Evolutionary conservation across 179 eudicot species (phyloP), one percentile per base, ranked within the genome.

Genomic region (Corrigiola litoralis): DNA sequence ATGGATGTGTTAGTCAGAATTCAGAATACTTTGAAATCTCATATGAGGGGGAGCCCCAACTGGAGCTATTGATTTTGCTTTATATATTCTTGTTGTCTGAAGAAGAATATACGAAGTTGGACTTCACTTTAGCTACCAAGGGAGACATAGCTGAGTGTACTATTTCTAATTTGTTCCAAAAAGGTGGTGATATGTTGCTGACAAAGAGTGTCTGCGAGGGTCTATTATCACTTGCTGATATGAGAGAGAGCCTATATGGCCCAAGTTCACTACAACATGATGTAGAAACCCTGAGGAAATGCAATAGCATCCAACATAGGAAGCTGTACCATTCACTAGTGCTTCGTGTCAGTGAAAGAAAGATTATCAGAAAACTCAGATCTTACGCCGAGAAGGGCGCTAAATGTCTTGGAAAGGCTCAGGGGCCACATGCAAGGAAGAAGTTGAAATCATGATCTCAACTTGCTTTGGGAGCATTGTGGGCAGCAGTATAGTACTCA

Each of bases 1-100:
- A 84, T 24, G 90, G 90, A 33, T 84, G 89, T 63, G 73, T 78
- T 29, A 82, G 87, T 66, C 66, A 89, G 55, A 68, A 88, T 67
- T 80, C 91, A 0, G 99, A 90, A 62, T 94, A 94, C 76, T 90
- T 94, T 53, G 99, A 94, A 64, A 71, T 94, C 34, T 90, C 97
- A 32, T 77, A 65, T 57, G 72, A 82, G 1, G 97, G 99, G 55
- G 88, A 86, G 63, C 99, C 99, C 16, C 88, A 94, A 77, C 69
- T 82, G 5, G 99, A 94, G 79, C 74, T 88, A 61, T 80, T 90
- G 75, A 70, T 82, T 29, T 64, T 94, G 72, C 84, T 94, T 34
- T 79, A 83, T 61, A 57, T 90, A 56, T 70, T 84, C 47, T 46
- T 82, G 36, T 70, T 94, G 61, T 79, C 89, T 1, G 95, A 88